Evolutionary conservation across 768 basidiomycete species (phyloP).

Genomic region (Solioccasus polychromus): DNA sequence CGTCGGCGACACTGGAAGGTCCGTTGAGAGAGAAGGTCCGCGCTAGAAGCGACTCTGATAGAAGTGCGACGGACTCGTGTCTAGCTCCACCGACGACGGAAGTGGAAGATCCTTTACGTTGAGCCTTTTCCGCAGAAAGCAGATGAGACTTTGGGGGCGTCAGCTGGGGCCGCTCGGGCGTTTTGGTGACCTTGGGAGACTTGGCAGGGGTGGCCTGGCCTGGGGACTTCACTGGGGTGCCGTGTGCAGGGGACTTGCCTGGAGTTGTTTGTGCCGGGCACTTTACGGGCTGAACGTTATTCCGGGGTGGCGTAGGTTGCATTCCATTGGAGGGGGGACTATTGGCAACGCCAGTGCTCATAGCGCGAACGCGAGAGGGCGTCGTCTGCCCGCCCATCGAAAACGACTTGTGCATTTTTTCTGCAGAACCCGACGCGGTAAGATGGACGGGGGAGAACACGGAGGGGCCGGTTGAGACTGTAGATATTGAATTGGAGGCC

Average conservation of each 20-base stretch:
- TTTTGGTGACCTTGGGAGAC: slow-evolving; percentile 20
- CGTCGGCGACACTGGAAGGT: slow-evolving; percentile 19
- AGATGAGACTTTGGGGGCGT: slow-evolving; percentile 20
- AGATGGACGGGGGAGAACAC: slow-evolving; percentile 36
- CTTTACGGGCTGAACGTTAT: slow-evolving; percentile 9
- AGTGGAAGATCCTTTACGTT: slow-evolving; percentile 20
- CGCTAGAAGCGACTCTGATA: slow-evolving; percentile 18
- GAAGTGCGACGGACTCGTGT: slow-evolving; percentile 12
- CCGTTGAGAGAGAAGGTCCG: slow-evolving; percentile 11
- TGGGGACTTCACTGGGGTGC: slow-evolving; percentile 22
- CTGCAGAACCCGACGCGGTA: slow-evolving; percentile 40
- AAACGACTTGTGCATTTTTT: slow-evolving; percentile 24
- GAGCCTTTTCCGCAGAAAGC: slow-evolving; percentile 14
- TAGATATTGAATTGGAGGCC: slow-evolving; percentile 23
- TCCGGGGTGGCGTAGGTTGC: slow-evolving; percentile 16
- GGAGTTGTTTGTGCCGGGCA: slow-evolving; percentile 18
- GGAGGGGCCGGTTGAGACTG: slow-evolving; percentile 20
- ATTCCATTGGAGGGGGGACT: slow-evolving; percentile 6
- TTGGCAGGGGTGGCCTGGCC: slow-evolving; percentile 21
- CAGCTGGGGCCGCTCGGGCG: slow-evolving; percentile 20
- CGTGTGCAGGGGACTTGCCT: slow-evolving; percentile 13
- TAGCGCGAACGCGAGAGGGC: slow-evolving; percentile 14
- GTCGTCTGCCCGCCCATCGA: slow-evolving; percentile 20
- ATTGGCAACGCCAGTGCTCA: slow-evolving; percentile 14
- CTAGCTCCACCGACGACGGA: slow-evolving; percentile 17